These are phyloP conservation scores for Megacollybia marginata DNA, from an alignment of 768 basidiomycete species.

Conservation along the genomic window DNA sequence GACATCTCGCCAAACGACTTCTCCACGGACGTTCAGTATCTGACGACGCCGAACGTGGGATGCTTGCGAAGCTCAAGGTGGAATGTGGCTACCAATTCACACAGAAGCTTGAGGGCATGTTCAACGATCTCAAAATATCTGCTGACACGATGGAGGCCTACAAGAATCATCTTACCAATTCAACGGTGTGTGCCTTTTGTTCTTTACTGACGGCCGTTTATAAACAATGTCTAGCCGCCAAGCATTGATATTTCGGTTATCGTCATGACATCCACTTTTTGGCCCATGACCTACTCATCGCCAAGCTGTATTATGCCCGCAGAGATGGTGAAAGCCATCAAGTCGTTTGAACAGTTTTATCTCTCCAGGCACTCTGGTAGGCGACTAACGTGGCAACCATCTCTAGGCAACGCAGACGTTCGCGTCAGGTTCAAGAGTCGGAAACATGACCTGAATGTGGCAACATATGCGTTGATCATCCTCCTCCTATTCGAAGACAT, in stretches of 20 bases:
- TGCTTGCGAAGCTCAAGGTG: conserved; percentile 8
- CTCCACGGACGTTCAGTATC: conserved; percentile 83
- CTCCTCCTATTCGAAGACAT: conserved; percentile 80
- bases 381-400: conserved; percentile 86
- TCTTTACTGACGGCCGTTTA: background rate
- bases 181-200: conserved; percentile 39
- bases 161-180: conserved; percentile 48
- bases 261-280: conserved; percentile 95
- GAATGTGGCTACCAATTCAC: conserved; percentile 63
- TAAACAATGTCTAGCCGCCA: conserved; percentile 44
- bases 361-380: conserved; percentile 84
- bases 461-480: conserved; percentile 83
- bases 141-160: conserved; percentile 76
- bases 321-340: conserved; percentile 54
- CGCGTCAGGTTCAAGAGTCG: conserved; percentile 70
- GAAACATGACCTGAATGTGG: conserved; percentile 86
- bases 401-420: conserved; percentile 87
- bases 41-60: conserved; percentile 77
- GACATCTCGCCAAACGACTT: conserved; percentile 89
- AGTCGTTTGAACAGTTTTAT: conserved; percentile 86
- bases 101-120: conserved; percentile 46
- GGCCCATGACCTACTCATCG: conserved; percentile 74
- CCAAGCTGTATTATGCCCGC: conserved; percentile 63
- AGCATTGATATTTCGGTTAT: conserved; percentile 79
- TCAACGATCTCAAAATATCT: conserved; percentile 49